These are phyloP conservation scores for Blastobotrys mokoenaii DNA, from an alignment of 805 yeast species.

Conservation along the genomic window DNA sequence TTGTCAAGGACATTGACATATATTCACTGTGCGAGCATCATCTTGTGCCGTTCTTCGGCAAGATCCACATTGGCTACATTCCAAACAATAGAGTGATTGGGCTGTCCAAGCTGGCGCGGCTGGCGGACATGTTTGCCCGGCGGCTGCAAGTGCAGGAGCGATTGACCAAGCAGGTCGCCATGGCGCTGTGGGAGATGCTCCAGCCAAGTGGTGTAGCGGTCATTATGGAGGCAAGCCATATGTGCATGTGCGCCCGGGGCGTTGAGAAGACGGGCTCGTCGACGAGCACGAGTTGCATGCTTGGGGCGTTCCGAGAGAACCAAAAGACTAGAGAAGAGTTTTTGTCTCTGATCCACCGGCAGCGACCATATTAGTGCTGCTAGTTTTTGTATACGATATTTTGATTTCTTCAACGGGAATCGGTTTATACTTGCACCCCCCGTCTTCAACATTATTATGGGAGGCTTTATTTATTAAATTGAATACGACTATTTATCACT, in stretches of 20 bases:
- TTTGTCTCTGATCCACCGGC: constrained; percentile 48
- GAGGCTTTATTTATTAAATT: too few species aligned
- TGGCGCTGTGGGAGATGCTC: constrained; percentile 84
- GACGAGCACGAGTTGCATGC: constrained; percentile 93
- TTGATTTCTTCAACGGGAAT: too few species aligned
- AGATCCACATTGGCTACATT: constrained; percentile 95
- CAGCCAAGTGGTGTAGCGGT: constrained; percentile 97
- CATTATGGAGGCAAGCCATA: constrained; percentile 94
- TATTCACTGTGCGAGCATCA: constrained; percentile 96
- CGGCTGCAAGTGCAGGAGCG: constrained; percentile 97
- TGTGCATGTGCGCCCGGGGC: constrained; percentile 99
- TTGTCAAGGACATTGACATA: constrained; percentile 88
- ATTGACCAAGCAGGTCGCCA: constrained; percentile 92
- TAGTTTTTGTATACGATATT: too few species aligned
- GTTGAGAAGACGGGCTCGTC: constrained; percentile 91
- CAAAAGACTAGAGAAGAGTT: constrained; percentile 97
- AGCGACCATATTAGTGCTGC: too few species aligned
- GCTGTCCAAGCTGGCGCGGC: constrained; percentile 81
- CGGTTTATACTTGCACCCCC: too few species aligned
- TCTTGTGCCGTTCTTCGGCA: constrained; percentile 94
- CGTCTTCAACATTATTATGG: too few species aligned
- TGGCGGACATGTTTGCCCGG: constrained; percentile 95
- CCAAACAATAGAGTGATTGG: constrained; percentile 93
- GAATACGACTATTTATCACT: too few species aligned
- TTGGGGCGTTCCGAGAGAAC: constrained; percentile 88